Conservation (phyloP, 495 filamentous ascomycete genomes). For the Neurospora sp. region DNA sequence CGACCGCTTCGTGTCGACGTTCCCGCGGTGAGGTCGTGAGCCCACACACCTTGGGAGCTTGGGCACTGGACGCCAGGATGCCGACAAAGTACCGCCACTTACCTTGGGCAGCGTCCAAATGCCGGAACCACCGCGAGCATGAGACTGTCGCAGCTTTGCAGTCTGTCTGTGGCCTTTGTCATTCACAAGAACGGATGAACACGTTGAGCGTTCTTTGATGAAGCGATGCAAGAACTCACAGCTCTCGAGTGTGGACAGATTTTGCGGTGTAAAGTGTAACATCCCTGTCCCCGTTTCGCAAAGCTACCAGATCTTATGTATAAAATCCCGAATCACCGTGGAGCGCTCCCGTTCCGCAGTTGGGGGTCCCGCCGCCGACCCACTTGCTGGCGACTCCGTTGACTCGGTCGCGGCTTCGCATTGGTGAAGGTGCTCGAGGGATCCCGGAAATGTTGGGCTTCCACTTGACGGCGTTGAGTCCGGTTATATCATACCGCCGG, state of each 20-base stretch:
- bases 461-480: not conserved
- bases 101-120: not conserved
- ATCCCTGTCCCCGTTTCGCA: slow-evolving; percentile 2
- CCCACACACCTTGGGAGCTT: slow-evolving; percentile 1
- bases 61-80: not conserved
- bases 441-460: not conserved
- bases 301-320: not conserved
- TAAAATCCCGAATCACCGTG: not conserved
- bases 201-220: not conserved
- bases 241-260: not conserved
- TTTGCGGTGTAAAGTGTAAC: not conserved
- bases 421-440: not conserved
- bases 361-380: not conserved
- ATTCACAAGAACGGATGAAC: not conserved
- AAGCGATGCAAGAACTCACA: not conserved
- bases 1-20: slow-evolving; percentile 1
- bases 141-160: not conserved
- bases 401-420: not conserved
- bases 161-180: not conserved
- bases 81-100: not conserved
- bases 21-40: slow-evolving; percentile 1
- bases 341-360: slow-evolving; percentile 1
- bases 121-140: not conserved
- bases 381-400: not conserved
- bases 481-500: not conserved